Percentiles rank a stretch among this genome's conserved stretches.
These are phyloP conservation scores for Talaromyces stipitatus DNA, from an alignment of 495 filamentous ascomycete species.

Conservation along the genomic window DNA sequence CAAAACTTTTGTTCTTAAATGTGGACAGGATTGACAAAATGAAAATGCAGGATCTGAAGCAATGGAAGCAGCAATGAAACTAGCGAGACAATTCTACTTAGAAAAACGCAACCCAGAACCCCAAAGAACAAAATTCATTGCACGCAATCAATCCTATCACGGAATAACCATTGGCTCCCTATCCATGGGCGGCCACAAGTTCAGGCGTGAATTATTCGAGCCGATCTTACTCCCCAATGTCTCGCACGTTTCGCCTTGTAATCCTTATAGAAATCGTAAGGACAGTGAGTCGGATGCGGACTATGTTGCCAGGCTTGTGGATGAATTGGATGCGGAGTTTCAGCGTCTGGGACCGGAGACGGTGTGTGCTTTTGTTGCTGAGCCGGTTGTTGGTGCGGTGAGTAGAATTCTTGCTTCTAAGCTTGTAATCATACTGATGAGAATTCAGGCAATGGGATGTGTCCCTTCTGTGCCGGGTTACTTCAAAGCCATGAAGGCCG, in stretches of 20 bases:
- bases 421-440: not conserved
- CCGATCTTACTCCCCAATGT: constrained; percentile 55
- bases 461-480: constrained; percentile 58
- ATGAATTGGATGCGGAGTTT: constrained; percentile 72
- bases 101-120: constrained; percentile 42
- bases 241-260: constrained; percentile 62
- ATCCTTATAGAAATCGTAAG: constrained; percentile 50
- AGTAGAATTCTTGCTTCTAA: constrained; percentile 8
- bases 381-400: constrained; percentile 59
- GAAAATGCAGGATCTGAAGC: constrained; percentile 54
- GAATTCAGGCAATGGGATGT: constrained; percentile 45
- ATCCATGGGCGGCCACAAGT: constrained; percentile 53
- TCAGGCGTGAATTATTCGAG: constrained; percentile 57
- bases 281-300: constrained; percentile 35
- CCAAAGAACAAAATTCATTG: constrained; percentile 53
- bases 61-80: constrained; percentile 60
- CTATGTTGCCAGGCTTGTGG: constrained; percentile 51
- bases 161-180: constrained; percentile 65
- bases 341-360: constrained; percentile 59
- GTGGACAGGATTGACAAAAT: not conserved
- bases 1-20: constrained; percentile 8
- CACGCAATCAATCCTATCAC: constrained; percentile 64
- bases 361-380: constrained; percentile 71
- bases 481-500: constrained; percentile 49
- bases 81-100: constrained; percentile 54